Evolutionary conservation across 2,329 filamentous ascomycete genomes (phyloP), one percentile per base, ranked within the genome.

Genomic region (Fusarium udum): DNA sequence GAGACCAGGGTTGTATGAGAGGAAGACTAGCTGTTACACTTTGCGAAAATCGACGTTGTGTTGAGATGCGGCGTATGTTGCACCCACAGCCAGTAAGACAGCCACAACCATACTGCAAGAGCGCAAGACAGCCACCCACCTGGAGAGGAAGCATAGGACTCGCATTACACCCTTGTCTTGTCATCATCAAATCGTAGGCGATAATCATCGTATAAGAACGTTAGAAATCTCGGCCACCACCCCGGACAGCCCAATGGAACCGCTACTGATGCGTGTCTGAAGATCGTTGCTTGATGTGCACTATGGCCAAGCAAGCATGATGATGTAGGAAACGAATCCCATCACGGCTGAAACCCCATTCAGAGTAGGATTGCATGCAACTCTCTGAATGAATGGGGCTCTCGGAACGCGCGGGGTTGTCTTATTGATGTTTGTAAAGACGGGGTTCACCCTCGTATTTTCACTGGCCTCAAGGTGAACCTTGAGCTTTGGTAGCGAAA

Each of bases 291-390:
- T 71, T 57, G 46, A 69, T 61, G 61, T 43, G 53, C 57, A 42
- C 58, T 55, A 61, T 75, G 43, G 63, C 53, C 71, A 64, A 67
- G 67, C 62, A 61, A 64, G 53, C 51, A 67, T 61, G 51, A 65
- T 72, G 67, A 74, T 77, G 67, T 74, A 62, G 57, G 57, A 57
- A 69, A 56, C 59, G 51, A 55, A 71, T 74, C 66, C 72, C 56
- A 43, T 72, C 71, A 42, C 62, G 75, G 73, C 75, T 77, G 75
- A 76, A 75, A 66, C 60, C 62, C 37, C 42, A 26, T 53, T 24
- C 57, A 42, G 55, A 64, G 42, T 60, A 60, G 64, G 39, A 58
- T 70, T 73, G 37, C 26, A 53, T 51, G 64, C 67, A 69, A 49
- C 45, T 56, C 52, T 61, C 14, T 56, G 10, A 16, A 28, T 55